phyloP scores from a whole-genome alignment of 2,329 filamentous ascomycete species.

The Gnomoniopsis smithogilvyi region DNA sequence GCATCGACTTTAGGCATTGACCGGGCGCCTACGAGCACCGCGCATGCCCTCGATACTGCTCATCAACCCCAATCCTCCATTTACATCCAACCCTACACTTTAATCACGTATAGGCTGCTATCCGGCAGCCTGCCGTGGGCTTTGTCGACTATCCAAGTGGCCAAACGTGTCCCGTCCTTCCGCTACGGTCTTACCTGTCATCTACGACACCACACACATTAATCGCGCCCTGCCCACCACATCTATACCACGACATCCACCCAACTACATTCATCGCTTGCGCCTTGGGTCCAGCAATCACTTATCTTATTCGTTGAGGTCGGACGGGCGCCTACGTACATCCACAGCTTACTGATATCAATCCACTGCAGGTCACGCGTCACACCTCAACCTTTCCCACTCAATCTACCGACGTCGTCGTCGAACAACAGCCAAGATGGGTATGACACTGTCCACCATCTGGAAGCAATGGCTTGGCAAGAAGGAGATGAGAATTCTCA shows the following conservation, averaged over 20 bases:
- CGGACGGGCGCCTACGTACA: background rate
- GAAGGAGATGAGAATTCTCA: slow-evolving; percentile 99
- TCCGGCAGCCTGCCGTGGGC: slow-evolving; percentile 17
- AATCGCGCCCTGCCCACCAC: background rate
- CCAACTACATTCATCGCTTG: background rate
- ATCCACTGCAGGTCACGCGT: slow-evolving; percentile 11
- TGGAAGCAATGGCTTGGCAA: slow-evolving; percentile 80
- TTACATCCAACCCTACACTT: background rate
- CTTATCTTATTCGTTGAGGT: background rate
- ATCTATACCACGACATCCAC: background rate
- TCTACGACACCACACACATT: slow-evolving; percentile 10
- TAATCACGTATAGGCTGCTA: slow-evolving; percentile 2
- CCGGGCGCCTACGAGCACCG: background rate
- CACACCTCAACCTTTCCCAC: slow-evolving; percentile 3
- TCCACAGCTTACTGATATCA: slow-evolving; percentile 9
- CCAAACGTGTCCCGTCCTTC: slow-evolving; percentile 15
- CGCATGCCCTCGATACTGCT: background rate
- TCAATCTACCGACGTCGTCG: slow-evolving; percentile 15
- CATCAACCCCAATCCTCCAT: background rate
- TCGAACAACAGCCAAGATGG: slow-evolving; percentile 72
- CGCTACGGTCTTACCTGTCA: slow-evolving; percentile 17
- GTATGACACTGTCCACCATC: slow-evolving; percentile 69
- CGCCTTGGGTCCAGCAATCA: background rate
- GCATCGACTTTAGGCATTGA: slow-evolving; percentile 6
- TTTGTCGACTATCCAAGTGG: slow-evolving; percentile 6